phyloP scores from a whole-genome alignment of 108 stramenopile species.

The Stephanodiscus triporus region DNA sequence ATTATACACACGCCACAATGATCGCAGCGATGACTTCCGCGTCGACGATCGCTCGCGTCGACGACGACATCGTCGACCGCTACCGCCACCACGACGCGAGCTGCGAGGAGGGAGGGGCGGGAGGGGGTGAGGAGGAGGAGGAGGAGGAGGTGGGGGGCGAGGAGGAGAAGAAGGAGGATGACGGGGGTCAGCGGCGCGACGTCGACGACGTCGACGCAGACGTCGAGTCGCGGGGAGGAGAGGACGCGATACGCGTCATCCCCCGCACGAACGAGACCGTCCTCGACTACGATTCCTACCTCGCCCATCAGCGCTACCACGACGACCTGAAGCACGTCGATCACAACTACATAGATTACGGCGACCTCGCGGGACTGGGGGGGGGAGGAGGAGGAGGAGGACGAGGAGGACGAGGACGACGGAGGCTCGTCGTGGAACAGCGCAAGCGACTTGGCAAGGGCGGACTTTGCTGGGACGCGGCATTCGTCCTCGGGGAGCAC shows the following conservation, averaged over 20 bases:
- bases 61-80: too few relatives aligned
- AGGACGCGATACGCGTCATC: slow-evolving; percentile 1
- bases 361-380: slow-evolving; percentile 5
- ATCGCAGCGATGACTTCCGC: too few relatives aligned
- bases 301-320: slow-evolving; percentile 65
- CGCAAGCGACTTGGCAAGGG: slow-evolving; percentile 77
- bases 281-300: slow-evolving; percentile 62
- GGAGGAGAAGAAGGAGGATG: slow-evolving; percentile 24
- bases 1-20: too few relatives aligned
- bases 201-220: not conserved
- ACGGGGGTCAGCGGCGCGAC: not conserved
- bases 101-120: too few relatives aligned
- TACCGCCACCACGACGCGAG: too few relatives aligned
- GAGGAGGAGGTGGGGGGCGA: too few relatives aligned
- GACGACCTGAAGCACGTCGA: slow-evolving; percentile 88
- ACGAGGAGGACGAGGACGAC: not conserved
- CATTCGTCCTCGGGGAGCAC: slow-evolving; percentile 74
- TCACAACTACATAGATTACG: slow-evolving; percentile 66
- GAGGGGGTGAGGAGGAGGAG: too few relatives aligned
- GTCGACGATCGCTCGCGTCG: too few relatives aligned
- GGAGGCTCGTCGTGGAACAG: slow-evolving; percentile 67
- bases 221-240: not conserved
- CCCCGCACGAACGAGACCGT: slow-evolving; percentile 18
- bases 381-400: not conserved
- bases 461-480: slow-evolving; percentile 85